Conservation (phyloP, 2,329 filamentous ascomycete genomes). For the Colletotrichum lini region DNA sequence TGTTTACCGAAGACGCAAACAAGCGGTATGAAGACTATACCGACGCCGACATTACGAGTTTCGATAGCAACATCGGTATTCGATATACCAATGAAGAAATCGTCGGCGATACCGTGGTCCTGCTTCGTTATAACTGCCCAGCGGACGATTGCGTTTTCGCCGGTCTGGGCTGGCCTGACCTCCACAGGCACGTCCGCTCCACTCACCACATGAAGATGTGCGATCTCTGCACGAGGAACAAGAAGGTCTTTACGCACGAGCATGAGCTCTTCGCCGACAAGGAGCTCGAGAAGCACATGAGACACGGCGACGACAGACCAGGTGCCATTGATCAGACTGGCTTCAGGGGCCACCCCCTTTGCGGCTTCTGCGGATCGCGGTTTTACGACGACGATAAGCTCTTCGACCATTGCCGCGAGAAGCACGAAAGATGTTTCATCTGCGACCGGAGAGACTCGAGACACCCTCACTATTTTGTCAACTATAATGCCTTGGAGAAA, state of each 20-base stretch:
- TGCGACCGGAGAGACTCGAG: slow-evolving; percentile 82
- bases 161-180: slow-evolving; percentile 74
- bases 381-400: slow-evolving; percentile 98
- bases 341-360: slow-evolving; percentile 95
- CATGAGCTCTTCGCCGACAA: slow-evolving; percentile 90
- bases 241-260: slow-evolving; percentile 98
- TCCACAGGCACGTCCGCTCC: slow-evolving; percentile 82
- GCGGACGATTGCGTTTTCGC: slow-evolving; percentile 85
- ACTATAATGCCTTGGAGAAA: slow-evolving; percentile 88
- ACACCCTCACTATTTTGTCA: slow-evolving; percentile 89
- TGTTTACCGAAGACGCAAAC: slow-evolving; percentile 88
- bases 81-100: slow-evolving; percentile 91
- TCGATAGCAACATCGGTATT: slow-evolving; percentile 90
- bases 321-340: slow-evolving; percentile 93
- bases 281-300: slow-evolving; percentile 90
- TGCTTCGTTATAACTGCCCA: slow-evolving; percentile 96
- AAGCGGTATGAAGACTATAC: slow-evolving; percentile 91
- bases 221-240: slow-evolving; percentile 91
- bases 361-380: slow-evolving; percentile 89
- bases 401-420: slow-evolving; percentile 92
- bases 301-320: slow-evolving; percentile 89
- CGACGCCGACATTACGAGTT: slow-evolving; percentile 79
- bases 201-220: slow-evolving; percentile 91
- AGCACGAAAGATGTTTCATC: slow-evolving; percentile 94
- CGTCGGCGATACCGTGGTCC: slow-evolving; percentile 88